phyloP scores from a whole-genome alignment of 176 grass and related monocot genomes.

The Hordeum marinum region DNA sequence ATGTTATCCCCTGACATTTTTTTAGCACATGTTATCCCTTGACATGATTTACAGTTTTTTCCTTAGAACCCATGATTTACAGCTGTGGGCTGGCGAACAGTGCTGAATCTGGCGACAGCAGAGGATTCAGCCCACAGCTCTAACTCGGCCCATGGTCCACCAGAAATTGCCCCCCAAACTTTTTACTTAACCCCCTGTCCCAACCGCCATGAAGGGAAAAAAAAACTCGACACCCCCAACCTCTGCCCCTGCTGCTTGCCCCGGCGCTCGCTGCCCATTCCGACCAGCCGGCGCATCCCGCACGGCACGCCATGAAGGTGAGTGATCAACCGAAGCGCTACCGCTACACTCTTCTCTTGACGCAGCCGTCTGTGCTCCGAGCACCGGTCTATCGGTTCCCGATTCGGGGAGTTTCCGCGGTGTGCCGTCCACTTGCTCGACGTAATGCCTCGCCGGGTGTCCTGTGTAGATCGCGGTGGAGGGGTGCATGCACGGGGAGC shows the following conservation, averaged over 20 bases:
- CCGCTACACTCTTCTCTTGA: background rate
- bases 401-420: background rate
- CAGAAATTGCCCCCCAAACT: background rate
- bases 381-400: background rate
- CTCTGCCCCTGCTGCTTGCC: background rate
- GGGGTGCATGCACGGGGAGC: constrained; percentile 87
- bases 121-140: background rate
- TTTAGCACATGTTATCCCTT: too few species aligned
- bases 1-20: too few species aligned
- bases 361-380: background rate
- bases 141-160: too few species aligned
- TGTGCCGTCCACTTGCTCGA: constrained; percentile 33
- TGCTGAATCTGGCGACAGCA: too few species aligned
- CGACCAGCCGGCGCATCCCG: background rate
- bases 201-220: background rate
- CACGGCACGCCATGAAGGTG: constrained; percentile 37
- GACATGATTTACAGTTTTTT: too few species aligned
- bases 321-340: background rate
- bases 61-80: too few species aligned
- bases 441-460: constrained; percentile 23
- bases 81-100: too few species aligned
- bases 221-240: background rate
- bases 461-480: constrained; percentile 68
- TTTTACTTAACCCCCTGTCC: background rate
- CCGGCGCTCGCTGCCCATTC: background rate